Base-by-base conservation (phyloP, 768 basidiomycete species). In the Kwoniella pini region DNA sequence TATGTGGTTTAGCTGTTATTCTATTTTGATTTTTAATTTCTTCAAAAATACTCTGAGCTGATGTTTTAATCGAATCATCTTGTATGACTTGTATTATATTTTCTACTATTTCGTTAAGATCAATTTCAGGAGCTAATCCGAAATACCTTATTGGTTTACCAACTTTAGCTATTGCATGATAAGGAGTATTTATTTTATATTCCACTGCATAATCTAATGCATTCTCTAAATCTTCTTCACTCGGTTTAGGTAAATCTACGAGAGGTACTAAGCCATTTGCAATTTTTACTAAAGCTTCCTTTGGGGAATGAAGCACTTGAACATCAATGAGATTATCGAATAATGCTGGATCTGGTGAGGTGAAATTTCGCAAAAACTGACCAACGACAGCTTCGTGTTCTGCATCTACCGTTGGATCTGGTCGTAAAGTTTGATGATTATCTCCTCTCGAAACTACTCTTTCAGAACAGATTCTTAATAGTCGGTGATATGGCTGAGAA, bases 371-470 rank as follows among this genome's bases (percentile, higher is more conserved):
- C 54, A 98, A 79, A 80, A 99, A 98, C 78, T 81, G 82, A 85
- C 87, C 86, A n/a, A 98, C 77, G 19, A 94, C 84, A 4, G 84
- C 81, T 77, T 96, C 93, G 77, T 98, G 90, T 26, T 78, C 69
- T 55, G 82, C 83, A 17, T 79, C 74, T 15, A 74, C 75, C 63
- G 87, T 85, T 0, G 63, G 45, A 45, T 78, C 72, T 0, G 87
- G 86, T 36, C 83, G 85, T 0, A 99, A 84, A 0, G 85, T 84
- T 75, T 97, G 82, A 80, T 99, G 96, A 63, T 88, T 89, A 3
- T 85, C 83, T 0, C 95, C 96, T 4, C 96, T 87, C 15, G 65
- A 60, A 4, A 83, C 70, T 54, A 99, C 82, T 21, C 94, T 88
- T 56, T 89, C 85, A 1, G 84, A 83, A 71, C 90, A 93, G 30